These are phyloP conservation scores for Cucurbita maxima DNA, from an alignment of 306 rosid species.

Conservation along the genomic window DNA sequence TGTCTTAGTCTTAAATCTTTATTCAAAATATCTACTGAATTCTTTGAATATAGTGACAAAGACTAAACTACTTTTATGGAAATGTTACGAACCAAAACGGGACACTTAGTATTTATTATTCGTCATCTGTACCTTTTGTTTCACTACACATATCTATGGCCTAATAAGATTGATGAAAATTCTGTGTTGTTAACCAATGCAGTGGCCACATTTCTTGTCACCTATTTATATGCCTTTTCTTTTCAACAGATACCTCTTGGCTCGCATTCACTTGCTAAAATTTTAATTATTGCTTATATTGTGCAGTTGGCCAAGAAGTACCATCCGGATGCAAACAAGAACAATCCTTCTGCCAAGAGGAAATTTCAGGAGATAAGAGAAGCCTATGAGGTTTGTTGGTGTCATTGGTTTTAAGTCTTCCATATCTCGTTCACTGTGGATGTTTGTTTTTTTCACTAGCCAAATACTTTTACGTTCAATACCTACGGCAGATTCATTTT, in stretches of 20 bases:
- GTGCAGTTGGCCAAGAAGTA: slow-evolving; percentile 84
- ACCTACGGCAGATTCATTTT: not conserved
- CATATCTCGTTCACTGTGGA: not conserved
- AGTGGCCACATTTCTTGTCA: not conserved
- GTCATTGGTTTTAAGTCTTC: not conserved
- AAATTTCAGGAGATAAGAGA: slow-evolving; percentile 90
- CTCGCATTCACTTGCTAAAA: not conserved
- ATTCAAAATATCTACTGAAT: not conserved
- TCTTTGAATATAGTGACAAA: not conserved
- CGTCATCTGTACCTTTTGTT: not conserved
- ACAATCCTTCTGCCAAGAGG: slow-evolving; percentile 67
- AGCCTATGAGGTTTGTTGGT: slow-evolving; percentile 67
- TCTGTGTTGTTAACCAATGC: not conserved
- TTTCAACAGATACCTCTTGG: not conserved
- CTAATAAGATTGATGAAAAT: not conserved
- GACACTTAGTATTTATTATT: not conserved
- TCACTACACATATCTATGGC: not conserved
- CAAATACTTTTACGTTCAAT: not conserved
- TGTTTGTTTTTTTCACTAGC: too few relatives aligned
- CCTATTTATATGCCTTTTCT: not conserved
- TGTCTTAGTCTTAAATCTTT: not conserved
- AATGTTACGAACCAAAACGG: not conserved
- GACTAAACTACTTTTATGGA: not conserved
- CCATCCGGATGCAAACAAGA: slow-evolving; percentile 90
- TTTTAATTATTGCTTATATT: not conserved